Base-by-base conservation (phyloP, 2,329 filamentous ascomycete genomes). In the Akanthomyces muscarius region DNA sequence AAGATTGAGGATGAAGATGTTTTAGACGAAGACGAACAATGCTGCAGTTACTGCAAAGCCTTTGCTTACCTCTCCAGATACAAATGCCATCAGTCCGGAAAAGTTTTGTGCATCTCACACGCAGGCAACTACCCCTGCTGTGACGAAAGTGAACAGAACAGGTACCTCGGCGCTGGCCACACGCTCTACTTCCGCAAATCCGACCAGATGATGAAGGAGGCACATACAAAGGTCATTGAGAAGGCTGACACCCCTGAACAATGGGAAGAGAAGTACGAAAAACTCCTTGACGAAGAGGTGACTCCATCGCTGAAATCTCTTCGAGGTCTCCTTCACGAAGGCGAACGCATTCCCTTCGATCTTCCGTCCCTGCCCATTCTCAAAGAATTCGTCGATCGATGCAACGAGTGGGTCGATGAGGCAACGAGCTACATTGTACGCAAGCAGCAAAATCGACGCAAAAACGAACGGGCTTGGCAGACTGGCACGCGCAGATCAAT, bases 401-500 rank as follows among this genome's bases (percentile, higher is more conserved):
- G 95, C 80, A 96, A 97, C 75, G 92, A 96, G 73, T 97, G 96
- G 90, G 92, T 97, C 66, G 95, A 98, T 71, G 94, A 98, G 78
- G 95, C 95, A 67, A 95, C 91, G 71, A 93, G 90, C 73, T 99
- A 96, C 80, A 97, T 93, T 71, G 93, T 95, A 64, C 90, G 95
- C 69, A 99, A 99, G 79, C 94, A 97, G 78, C 94, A 97, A 77
- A 96, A 96, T 72, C 90, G 95, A 66, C 91, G 94, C 65, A 98
- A 98, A 77, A 96, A 90, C 75, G 94, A 97, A 71, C 95, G 92
- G 72, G 86, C 85, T 51, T 95, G 90, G 86, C 90, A 92, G 67
- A 89, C 86, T 70, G 85, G 87, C 62, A 85, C 85, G 69, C 83
- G 88, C 57, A 94, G 90, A 75, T 89, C 87, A 58, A 86, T 89